Percentiles rank a stretch among this genome's conserved stretches.
Conservation (phyloP, 164 flowering plant species). For the Nelumbo lutea region DNA sequence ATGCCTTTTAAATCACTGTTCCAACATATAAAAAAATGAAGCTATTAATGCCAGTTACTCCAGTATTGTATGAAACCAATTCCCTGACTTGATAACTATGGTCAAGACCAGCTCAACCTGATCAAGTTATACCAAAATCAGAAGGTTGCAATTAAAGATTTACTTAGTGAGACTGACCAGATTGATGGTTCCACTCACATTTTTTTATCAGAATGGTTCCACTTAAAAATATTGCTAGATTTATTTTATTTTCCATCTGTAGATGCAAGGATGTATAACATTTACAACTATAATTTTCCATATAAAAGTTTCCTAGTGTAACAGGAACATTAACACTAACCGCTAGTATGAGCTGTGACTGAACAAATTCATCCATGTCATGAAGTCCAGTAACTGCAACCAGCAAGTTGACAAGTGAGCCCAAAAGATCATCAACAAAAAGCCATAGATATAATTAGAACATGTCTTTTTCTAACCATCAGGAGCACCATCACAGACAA, state of each 20-base stretch:
- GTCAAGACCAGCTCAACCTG: background rate
- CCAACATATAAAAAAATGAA: no score
- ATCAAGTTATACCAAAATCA: background rate
- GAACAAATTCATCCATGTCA: conserved; percentile 99
- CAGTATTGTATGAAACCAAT: no score
- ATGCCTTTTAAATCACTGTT: no score
- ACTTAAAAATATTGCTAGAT: no score
- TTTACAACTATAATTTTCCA: background rate
- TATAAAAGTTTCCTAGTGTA: background rate
- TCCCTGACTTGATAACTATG: no score
- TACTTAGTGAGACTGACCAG: background rate
- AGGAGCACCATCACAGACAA: conserved; percentile 99
- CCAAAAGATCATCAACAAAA: background rate
- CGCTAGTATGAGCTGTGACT: conserved; percentile 89
- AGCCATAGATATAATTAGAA: background rate
- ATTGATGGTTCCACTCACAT: background rate
- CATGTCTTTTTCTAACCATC: conserved; percentile 57
- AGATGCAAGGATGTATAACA: background rate
- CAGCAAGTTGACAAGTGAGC: conserved; percentile 10
- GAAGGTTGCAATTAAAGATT: background rate
- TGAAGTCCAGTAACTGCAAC: conserved; percentile 93
- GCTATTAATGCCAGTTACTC: no score
- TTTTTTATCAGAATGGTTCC: no score
- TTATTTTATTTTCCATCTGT: background rate
- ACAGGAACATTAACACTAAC: conserved; percentile 35